Base-by-base conservation (phyloP, 192 early-diverging fungal species). In the Gigaspora rosea region DNA sequence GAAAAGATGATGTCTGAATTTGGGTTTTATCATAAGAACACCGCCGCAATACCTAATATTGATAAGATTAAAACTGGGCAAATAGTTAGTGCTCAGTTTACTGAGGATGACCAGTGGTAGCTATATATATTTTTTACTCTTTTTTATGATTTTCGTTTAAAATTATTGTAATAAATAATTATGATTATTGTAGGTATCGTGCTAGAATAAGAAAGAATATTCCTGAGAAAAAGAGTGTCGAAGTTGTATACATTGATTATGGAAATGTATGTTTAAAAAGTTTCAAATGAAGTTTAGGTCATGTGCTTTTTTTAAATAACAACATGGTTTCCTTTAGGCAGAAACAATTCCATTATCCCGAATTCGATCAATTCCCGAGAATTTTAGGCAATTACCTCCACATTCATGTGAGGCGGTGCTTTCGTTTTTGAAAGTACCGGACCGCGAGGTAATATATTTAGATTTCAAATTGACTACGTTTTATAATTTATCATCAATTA, bases 161-260 rank as follows among this genome's bases (percentile, higher is more conserved):
- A n/a, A 36, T 64, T 64, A 36, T 27, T 27, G 27, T 27, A 27
- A 27, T 27, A 27, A 64, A 10, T 13, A 36, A 11, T 16, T 64
- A 48, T 68, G 10, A 49, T 49, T 7, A 0, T 50, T 6, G 18
- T 48, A 68, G 66, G 66, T 84, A 84, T 54, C 92, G 97, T 51
- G 97, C 95, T 47, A 90, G 91, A 74, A 87, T 99, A 18, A 83
- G 86, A 50, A 88, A 88, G 67, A 82, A 87, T 16, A 80, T 91
- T 49, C 76, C 88, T 2, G 91, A 88, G 13, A 79, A 81, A 62
- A 81, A 83, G 88, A 89, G 79, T 78, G 91, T 86, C 67, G 85
- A 93, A 50, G 92, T 99, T 3, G 74, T 89, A 8, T 99, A 97
- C 81, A 82, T 97, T 59, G 97, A 99, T 85, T 98, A 95, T 85